Evolutionary conservation across 352 stramenopile species (phyloP), one percentile per base, ranked within the genome.

Genomic region (Pythium plurisporium): DNA sequence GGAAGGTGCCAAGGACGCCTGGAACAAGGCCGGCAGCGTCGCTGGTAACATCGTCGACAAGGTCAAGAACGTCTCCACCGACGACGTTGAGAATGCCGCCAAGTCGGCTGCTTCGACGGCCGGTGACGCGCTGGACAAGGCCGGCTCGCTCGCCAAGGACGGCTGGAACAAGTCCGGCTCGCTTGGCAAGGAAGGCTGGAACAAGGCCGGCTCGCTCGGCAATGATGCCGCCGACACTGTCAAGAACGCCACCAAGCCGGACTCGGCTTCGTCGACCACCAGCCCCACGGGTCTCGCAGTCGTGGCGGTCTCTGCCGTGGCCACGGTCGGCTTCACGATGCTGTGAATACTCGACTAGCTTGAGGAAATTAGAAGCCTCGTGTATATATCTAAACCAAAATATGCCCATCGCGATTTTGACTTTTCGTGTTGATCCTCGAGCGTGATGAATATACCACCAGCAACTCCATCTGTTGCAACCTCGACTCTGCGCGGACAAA

Each of bases 311-410:
- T 47, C 43, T 9, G 57, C 48, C 2, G 56, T 64, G 30, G 48
- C 47, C 12, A 47, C 56, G 14, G 37, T 59, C 15, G 57, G 57
- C 33, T 65, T 65, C 43, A 59, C 57, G 11, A 40, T 65, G 43
- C 37, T 65, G 38, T 65, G 55, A 65, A 41, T 33, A 47, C 9
- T 19, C n/a, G n/a, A n/a, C n/a, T n/a, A n/a, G n/a, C n/a, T n/a
- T n/a, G n/a, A n/a, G n/a, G n/a, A n/a, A n/a, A n/a, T n/a, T n/a
- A n/a, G n/a, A n/a, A n/a, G n/a, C n/a, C n/a, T n/a, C n/a, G n/a
- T n/a, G n/a, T n/a, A n/a, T n/a, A n/a, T n/a, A n/a, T n/a, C n/a
- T n/a, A n/a, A n/a, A n/a, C n/a, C n/a, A n/a, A n/a, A n/a, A n/a
- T n/a, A n/a, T n/a, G n/a, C n/a, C n/a, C n/a, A n/a, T n/a, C n/a